Percentiles rank a stretch among this genome's conserved stretches.
These are phyloP conservation scores for Penicillium expansum DNA, from an alignment of 2,329 filamentous ascomycete species.

Conservation along the genomic window DNA sequence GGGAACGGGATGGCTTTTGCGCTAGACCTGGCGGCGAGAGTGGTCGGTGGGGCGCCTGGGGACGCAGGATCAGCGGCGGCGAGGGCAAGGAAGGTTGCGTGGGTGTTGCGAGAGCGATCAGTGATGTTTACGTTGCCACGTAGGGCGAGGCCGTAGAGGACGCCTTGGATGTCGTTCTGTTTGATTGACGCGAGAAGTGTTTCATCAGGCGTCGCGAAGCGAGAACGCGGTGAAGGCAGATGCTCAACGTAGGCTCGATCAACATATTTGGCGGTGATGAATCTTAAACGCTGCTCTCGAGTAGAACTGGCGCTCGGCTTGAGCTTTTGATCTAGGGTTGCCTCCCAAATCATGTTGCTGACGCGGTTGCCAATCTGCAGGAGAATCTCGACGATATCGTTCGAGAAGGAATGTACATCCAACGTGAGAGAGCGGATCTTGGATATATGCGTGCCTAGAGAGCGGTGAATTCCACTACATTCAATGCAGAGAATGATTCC, in stretches of 20 bases:
- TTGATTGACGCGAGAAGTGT: slow-evolving; percentile 90
- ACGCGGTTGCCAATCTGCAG: slow-evolving; percentile 89
- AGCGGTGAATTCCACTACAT: slow-evolving; percentile 95
- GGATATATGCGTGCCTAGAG: slow-evolving; percentile 93
- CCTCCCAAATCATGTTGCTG: slow-evolving; percentile 96
- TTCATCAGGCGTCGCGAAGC: slow-evolving; percentile 78
- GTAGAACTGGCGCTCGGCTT: slow-evolving; percentile 77
- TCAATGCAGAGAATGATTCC: slow-evolving; percentile 96
- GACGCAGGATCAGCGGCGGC: slow-evolving; percentile 88
- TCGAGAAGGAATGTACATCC: slow-evolving; percentile 93
- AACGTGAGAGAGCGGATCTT: slow-evolving; percentile 94
- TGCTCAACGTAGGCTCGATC: slow-evolving; percentile 79
- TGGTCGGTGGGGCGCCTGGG: slow-evolving; percentile 53
- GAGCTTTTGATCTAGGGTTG: slow-evolving; percentile 67
- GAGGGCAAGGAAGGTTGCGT: slow-evolving; percentile 84
- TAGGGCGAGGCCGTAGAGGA: slow-evolving; percentile 85
- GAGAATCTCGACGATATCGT: slow-evolving; percentile 92
- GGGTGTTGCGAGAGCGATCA: slow-evolving; percentile 83
- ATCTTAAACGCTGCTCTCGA: slow-evolving; percentile 85
- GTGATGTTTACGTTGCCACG: slow-evolving; percentile 81
- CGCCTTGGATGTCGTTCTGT: slow-evolving; percentile 90
- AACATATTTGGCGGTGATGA: slow-evolving; percentile 93
- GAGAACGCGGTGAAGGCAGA: slow-evolving; percentile 66
- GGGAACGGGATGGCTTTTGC: slow-evolving; percentile 67
- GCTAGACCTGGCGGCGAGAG: slow-evolving; percentile 27